A percentile compares a stretch with the other conserved stretches of the same genome.
Conservation (phyloP, 1,284 basidiomycete species). For the Dichomitus squalens region DNA sequence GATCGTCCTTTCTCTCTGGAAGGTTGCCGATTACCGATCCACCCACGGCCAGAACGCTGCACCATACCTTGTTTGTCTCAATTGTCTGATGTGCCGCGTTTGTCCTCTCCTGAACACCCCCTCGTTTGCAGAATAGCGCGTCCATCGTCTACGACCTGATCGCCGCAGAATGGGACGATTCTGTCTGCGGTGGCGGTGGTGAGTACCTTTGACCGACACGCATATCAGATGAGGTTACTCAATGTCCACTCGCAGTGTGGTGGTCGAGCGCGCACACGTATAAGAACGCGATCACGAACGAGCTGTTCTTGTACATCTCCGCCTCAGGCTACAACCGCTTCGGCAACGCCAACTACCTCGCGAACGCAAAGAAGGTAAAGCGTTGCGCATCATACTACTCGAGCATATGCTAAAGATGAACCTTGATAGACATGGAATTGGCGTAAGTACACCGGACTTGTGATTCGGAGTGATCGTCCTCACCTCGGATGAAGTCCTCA, state of each 20-base stretch:
- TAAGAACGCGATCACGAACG: constrained; percentile 62
- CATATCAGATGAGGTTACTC: background rate
- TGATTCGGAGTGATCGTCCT: background rate
- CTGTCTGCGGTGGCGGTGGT: constrained; percentile 44
- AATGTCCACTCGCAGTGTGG: constrained; percentile 49
- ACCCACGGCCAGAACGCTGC: constrained; percentile 36
- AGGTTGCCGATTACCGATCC: constrained; percentile 53
- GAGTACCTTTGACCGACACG: constrained; percentile 14
- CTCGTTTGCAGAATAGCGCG: constrained; percentile 40
- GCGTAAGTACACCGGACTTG: constrained; percentile 38
- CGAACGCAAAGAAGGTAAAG: constrained; percentile 48
- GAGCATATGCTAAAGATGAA: background rate
- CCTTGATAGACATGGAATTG: constrained; percentile 43
- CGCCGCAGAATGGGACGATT: constrained; percentile 44
- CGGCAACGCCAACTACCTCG: constrained; percentile 40
- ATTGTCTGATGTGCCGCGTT: background rate
- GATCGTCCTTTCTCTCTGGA: constrained; percentile 54
- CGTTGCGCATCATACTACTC: background rate
- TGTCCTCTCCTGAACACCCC: background rate
- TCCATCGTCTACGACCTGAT: constrained; percentile 51
- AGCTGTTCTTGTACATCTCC: constrained; percentile 53
- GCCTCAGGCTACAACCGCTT: constrained; percentile 47
- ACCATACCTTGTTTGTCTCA: constrained; percentile 41
- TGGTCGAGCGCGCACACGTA: constrained; percentile 56
- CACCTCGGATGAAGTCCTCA: constrained; percentile 36